These are phyloP conservation scores for Spatholobus suberectus DNA, from an alignment of 306 rosid species.

Conservation along the genomic window DNA sequence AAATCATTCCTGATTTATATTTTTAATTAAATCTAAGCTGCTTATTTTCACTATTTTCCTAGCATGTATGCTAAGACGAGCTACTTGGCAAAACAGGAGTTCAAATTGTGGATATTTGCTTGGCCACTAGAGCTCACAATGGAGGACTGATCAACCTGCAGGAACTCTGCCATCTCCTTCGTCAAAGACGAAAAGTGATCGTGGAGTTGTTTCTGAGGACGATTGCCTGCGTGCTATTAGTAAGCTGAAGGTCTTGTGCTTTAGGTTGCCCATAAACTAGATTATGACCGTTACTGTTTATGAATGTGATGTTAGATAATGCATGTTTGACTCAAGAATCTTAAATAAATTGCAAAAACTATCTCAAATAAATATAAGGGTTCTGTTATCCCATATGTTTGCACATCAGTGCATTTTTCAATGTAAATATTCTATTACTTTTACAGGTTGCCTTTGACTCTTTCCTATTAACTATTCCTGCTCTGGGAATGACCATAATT, in stretches of 20 bases:
- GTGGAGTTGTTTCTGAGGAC: conserved; percentile 93
- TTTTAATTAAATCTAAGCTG: conserved; percentile 9
- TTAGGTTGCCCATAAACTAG: conserved; percentile 16
- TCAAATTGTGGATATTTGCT: conserved; percentile 93
- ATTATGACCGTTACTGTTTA: conserved; percentile 5
- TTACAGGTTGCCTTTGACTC: background rate
- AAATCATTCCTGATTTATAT: background rate
- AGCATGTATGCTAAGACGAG: conserved; percentile 36
- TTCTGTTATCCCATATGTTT: conserved; percentile 3
- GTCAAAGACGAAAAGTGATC: conserved; percentile 77
- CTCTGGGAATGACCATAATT: background rate
- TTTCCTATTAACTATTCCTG: background rate
- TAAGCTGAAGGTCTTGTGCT: conserved; percentile 81
- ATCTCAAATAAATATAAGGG: background rate
- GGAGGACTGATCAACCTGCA: conserved; percentile 92
- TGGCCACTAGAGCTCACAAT: conserved; percentile 87
- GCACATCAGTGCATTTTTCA: background rate
- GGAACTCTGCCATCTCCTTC: conserved; percentile 82
- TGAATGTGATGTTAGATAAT: background rate
- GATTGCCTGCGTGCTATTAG: conserved; percentile 95
- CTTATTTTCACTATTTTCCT: conserved; percentile 27
- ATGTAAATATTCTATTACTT: background rate
- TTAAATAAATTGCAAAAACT: background rate
- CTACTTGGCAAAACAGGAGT: conserved; percentile 84
- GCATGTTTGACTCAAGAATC: background rate